Conservation (phyloP, 768 basidiomycete species). For the Sporobolomyces roseus region DNA sequence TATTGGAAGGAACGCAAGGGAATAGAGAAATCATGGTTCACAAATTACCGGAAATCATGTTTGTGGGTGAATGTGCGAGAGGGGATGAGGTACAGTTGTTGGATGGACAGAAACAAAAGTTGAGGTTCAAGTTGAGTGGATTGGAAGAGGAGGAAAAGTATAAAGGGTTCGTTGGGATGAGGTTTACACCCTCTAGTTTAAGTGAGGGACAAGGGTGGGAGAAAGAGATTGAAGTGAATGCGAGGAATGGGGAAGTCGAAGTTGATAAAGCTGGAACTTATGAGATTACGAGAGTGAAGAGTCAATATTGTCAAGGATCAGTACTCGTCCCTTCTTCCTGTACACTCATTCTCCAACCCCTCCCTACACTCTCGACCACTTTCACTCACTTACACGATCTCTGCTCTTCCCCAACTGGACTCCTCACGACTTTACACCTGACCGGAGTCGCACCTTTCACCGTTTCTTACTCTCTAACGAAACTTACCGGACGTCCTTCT, state of each 20-base stretch:
- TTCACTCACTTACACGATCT: slow-evolving; percentile 34
- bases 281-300: slow-evolving; percentile 29
- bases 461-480: slow-evolving; percentile 32
- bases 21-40: slow-evolving; percentile 30
- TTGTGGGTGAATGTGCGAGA: slow-evolving; percentile 26
- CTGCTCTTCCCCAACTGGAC: slow-evolving; percentile 35
- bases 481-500: neutral
- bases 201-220: slow-evolving; percentile 9
- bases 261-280: slow-evolving; percentile 29
- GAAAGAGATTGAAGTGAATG: slow-evolving; percentile 7
- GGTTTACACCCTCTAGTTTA: slow-evolving; percentile 7
- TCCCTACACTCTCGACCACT: slow-evolving; percentile 28
- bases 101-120: neutral
- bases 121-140: slow-evolving; percentile 12
- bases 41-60: slow-evolving; percentile 21
- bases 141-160: slow-evolving; percentile 11
- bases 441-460: slow-evolving; percentile 36
- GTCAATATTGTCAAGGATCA: slow-evolving; percentile 22
- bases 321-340: slow-evolving; percentile 33
- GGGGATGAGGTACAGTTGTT: slow-evolving; percentile 31
- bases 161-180: slow-evolving; percentile 10
- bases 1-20: slow-evolving; percentile 14
- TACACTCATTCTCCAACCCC: slow-evolving; percentile 33
- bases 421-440: slow-evolving; percentile 28
- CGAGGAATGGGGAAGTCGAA: slow-evolving; percentile 1